Percentiles rank a stretch among this genome's conserved stretches.
These are phyloP conservation scores for Cymbopogon citratus DNA, from an alignment of 176 grass and related monocot species.

Conservation along the genomic window DNA sequence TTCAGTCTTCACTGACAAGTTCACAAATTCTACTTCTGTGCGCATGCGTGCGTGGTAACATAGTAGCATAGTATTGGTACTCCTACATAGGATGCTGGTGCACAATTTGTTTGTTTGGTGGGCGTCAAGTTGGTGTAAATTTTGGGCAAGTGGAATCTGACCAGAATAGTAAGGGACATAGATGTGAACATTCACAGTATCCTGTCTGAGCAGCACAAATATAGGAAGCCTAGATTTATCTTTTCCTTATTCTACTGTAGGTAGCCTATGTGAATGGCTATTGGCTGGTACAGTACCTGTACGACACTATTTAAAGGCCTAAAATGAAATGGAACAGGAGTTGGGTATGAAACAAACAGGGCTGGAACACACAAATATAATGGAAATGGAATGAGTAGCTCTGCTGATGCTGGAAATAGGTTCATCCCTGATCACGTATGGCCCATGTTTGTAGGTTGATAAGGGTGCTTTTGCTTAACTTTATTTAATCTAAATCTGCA, in stretches of 20 bases:
- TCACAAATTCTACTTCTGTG: neutral
- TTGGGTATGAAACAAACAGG: neutral
- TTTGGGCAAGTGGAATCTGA: slow-evolving; percentile 34
- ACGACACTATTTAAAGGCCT: slow-evolving; percentile 20
- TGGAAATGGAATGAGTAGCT: neutral
- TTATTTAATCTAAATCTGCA: neutral
- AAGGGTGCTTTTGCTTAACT: neutral
- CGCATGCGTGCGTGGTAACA: neutral
- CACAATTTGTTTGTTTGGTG: neutral
- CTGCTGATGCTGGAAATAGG: neutral
- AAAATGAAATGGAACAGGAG: slow-evolving; percentile 5
- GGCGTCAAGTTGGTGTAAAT: slow-evolving; percentile 5
- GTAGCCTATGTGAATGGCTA: slow-evolving; percentile 16
- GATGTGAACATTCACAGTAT: slow-evolving; percentile 28
- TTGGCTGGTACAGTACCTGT: slow-evolving; percentile 10
- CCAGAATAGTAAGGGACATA: slow-evolving; percentile 48
- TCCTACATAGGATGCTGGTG: neutral
- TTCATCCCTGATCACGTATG: neutral
- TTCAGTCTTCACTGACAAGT: neutral
- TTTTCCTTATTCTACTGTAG: slow-evolving; percentile 35
- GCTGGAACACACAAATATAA: neutral
- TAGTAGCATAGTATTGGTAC: neutral
- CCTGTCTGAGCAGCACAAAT: slow-evolving; percentile 35
- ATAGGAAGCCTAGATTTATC: slow-evolving; percentile 45
- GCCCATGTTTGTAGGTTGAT: neutral